Percentiles rank a stretch among this genome's conserved stretches.
These are phyloP conservation scores for Pugionium dolabratum DNA, from an alignment of 345 rosid genomes.

Conservation along the genomic window DNA sequence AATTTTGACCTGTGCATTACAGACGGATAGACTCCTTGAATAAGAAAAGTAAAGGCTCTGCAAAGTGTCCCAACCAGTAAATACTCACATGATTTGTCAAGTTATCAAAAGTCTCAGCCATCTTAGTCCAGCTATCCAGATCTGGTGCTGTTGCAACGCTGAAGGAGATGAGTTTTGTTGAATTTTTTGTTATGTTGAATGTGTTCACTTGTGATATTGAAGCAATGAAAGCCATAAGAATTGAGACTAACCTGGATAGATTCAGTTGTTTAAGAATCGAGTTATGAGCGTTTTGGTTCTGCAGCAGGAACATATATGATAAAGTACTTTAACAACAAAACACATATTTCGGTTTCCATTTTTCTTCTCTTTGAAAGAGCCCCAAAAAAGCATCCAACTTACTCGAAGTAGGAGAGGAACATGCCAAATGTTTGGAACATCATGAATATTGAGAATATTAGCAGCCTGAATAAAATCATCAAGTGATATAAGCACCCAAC, in stretches of 20 bases:
- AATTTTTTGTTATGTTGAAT: conserved; percentile 28
- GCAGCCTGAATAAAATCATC: conserved; percentile 54
- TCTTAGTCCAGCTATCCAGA: conserved; percentile 72
- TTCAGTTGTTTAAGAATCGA: conserved; percentile 78
- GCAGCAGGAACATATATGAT: conserved; percentile 39
- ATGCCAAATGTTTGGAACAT: conserved; percentile 98
- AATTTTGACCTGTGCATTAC: conserved; percentile 68
- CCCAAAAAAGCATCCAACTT: conserved; percentile 39
- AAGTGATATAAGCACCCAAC: conserved; percentile 29
- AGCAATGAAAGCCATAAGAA: conserved; percentile 9
- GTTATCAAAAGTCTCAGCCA: conserved; percentile 74
- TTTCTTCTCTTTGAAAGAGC: conserved; percentile 28
- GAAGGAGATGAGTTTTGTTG: conserved; percentile 45
- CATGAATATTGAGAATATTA: conserved; percentile 81
- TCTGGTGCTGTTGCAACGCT: conserved; percentile 72
- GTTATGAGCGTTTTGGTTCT: conserved; percentile 92
- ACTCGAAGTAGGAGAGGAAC: conserved; percentile 86
- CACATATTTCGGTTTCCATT: background rate
- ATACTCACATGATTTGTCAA: conserved; percentile 56
- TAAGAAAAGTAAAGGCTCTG: conserved; percentile 34
- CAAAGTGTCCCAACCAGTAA: conserved; percentile 23
- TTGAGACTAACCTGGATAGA: conserved; percentile 59
- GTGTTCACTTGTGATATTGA: conserved; percentile 19
- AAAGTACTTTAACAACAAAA: conserved; percentile 15
- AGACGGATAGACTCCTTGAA: conserved; percentile 24